A percentile compares a stretch with the other conserved stretches of the same genome.
phyloP scores from a whole-genome alignment of 1,139 yeast species.

The Geotrichum histeridarum region DNA sequence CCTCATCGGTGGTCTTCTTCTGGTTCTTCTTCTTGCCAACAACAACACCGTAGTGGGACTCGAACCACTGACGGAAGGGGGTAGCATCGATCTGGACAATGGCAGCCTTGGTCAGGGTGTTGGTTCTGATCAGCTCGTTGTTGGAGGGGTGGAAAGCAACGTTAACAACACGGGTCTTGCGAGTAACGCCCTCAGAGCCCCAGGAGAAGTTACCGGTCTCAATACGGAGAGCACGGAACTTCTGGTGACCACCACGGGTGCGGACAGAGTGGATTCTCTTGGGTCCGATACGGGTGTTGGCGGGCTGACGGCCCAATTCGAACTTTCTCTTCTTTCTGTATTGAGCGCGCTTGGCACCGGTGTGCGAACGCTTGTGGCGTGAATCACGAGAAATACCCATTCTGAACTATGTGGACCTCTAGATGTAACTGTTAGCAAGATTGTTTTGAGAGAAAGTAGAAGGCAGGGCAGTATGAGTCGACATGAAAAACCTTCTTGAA shows the following conservation, averaged over 20 bases:
- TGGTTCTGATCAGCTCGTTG: constrained; percentile 99
- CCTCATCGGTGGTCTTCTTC: constrained; percentile 35
- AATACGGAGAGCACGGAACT: constrained; percentile 98
- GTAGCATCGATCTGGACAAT: constrained; percentile 99
- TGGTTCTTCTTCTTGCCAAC: constrained; percentile 74
- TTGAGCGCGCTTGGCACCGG: constrained; percentile 99
- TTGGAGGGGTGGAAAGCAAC: constrained; percentile 99
- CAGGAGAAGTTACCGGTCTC: constrained; percentile 99
- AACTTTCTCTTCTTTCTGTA: constrained; percentile 99
- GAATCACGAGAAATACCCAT: constrained; percentile 99
- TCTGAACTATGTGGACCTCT: constrained; percentile 22
- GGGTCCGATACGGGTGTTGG: constrained; percentile 98
- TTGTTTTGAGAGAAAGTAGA: background rate
- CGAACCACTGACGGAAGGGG: constrained; percentile 99
- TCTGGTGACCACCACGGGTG: constrained; percentile 99
- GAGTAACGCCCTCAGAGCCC: constrained; percentile 98
- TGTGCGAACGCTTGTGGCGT: constrained; percentile 99
- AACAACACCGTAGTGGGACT: constrained; percentile 92
- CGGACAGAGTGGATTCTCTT: constrained; percentile 99
- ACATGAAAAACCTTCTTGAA: too few relatives aligned
- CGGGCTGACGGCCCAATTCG: constrained; percentile 99
- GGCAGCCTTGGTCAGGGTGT: constrained; percentile 98
- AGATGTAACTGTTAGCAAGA: background rate
- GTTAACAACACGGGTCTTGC: constrained; percentile 97
- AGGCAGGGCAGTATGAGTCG: background rate